Conservation (phyloP, 345 rosid genomes). For the Dipteronia sinensis region DNA sequence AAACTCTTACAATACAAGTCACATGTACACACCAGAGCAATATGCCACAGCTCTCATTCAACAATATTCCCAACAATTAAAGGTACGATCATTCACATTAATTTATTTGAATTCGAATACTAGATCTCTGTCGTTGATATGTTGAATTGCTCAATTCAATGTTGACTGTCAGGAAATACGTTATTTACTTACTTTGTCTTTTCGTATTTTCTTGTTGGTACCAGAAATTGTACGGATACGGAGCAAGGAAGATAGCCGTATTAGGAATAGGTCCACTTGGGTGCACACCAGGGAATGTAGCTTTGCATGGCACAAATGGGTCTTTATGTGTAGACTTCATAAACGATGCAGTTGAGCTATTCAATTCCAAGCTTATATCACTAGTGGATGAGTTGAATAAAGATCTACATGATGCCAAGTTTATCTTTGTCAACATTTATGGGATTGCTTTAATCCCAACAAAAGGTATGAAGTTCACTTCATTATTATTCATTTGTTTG, state of each 20-base stretch:
- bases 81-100: conserved; percentile 13
- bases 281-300: conserved; percentile 21
- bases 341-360: conserved; percentile 23
- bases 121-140: neutral
- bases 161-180: no score
- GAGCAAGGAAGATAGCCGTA: conserved; percentile 42
- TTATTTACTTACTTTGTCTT: no score
- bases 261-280: conserved; percentile 39
- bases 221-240: conserved; percentile 31
- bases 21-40: conserved; percentile 18
- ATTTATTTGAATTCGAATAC: neutral
- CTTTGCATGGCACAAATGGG: conserved; percentile 23
- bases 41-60: conserved; percentile 24
- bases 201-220: no score
- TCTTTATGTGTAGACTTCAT: conserved; percentile 23
- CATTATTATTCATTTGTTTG: neutral
- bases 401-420: conserved; percentile 23
- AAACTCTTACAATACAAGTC: conserved; percentile 18
- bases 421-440: conserved; percentile 27
- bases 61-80: conserved; percentile 30
- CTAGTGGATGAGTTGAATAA: conserved; percentile 29
- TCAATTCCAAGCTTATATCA: conserved; percentile 26
- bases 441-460: neutral
- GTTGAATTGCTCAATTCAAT: no score
- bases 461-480: neutral